Conservation (phyloP, 768 basidiomycete species). For the Trametes elegans region DNA sequence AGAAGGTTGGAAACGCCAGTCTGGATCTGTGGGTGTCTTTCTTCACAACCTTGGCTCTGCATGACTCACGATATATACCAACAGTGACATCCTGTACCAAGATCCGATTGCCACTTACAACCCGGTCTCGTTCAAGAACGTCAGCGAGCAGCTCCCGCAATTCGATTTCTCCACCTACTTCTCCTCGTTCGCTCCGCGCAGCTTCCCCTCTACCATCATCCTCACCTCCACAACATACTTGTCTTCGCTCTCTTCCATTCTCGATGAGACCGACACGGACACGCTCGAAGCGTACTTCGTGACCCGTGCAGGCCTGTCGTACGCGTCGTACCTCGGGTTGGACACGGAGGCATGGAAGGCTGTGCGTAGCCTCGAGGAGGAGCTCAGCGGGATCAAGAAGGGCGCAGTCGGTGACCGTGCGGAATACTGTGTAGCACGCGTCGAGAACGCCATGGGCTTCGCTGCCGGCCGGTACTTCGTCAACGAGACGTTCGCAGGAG, state of each 20-base stretch:
- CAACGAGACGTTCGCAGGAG: conserved; percentile 73
- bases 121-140: conserved; percentile 65
- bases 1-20: conserved; percentile 70
- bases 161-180: conserved; percentile 87
- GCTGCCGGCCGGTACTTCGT: conserved; percentile 89
- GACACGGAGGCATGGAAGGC: conserved; percentile 80
- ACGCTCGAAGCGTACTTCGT: conserved; percentile 88
- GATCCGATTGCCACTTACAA: conserved; percentile 91
- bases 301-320: conserved; percentile 64
- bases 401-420: conserved; percentile 81
- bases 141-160: conserved; percentile 68
- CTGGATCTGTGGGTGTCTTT: conserved; percentile 63
- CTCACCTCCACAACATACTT: conserved; percentile 82
- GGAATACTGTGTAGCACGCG: conserved; percentile 75
- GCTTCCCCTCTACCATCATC: conserved; percentile 73
- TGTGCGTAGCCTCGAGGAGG: conserved; percentile 64
- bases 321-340: conserved; percentile 70
- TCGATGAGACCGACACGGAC: conserved; percentile 63
- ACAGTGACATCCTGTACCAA: conserved; percentile 64
- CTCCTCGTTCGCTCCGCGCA: conserved; percentile 76
- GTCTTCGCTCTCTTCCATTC: conserved; percentile 59
- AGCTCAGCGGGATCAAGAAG: conserved; percentile 80
- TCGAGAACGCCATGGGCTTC: conserved; percentile 81
- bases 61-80: neutral
- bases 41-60: neutral